Base-by-base conservation (phyloP, 148 eudicot genomes). In the Polygonum aviculare region DNA sequence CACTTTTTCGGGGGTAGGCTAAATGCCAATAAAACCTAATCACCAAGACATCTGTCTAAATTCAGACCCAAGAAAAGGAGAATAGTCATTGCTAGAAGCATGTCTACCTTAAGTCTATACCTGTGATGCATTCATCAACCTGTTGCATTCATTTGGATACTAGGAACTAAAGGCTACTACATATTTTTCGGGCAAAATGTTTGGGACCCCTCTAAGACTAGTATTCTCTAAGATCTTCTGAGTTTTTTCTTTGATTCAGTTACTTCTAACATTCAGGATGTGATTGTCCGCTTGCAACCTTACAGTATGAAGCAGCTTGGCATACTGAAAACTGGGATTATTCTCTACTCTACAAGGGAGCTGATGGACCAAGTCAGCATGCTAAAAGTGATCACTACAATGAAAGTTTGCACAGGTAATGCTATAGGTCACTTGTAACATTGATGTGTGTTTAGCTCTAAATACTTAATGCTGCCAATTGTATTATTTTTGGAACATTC, bases 221-320 rank as follows among this genome's bases (percentile, higher is more conserved):
- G 44, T n/a, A 10, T 36, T 67, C 72, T 67, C 21, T 36, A 67
- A 14, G 16, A 0, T 38, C 19, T 35, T 67, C 35, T 36, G 35
- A 3, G 31, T 26, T 57, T 57, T 2, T 57, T 57, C 38, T 36
- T 12, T 35, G 14, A 10, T 3, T 60, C 36, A 8, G 22, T 21
- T 11, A 60, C 67, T 60, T 60, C 67, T 14, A 60, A 26, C 67
- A 62, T 31, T 62, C 4, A 0, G 38, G 33, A 8, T 72, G 54
- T 72, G 3, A 19, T 72, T n/a, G 36, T 45, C 72, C 36, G 5
- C 38, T 36, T 67, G 70, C 31, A 50, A 49, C 76, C 78, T 85
- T 55, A 82, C 84, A 95, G 99, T 95, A 92, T 78, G 99, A 95
- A 84, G 97, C 97, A 79, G 99, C 99, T 78, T 95, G 99, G 99